These are phyloP conservation scores for Rhizopogon salebrosus DNA, from an alignment of 768 basidiomycete genomes.

Conservation along the genomic window DNA sequence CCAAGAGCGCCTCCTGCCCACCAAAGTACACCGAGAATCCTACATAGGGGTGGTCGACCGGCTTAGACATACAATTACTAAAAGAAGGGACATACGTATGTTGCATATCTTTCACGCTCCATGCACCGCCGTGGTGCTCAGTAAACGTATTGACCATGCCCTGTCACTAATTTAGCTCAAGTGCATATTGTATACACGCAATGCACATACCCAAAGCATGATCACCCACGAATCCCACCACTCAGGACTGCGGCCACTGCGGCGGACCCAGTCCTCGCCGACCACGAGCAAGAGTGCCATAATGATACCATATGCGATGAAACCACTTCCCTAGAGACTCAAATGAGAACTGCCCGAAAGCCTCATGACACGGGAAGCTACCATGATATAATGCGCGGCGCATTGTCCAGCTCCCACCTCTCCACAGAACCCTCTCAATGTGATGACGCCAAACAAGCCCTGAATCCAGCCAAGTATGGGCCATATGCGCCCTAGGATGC, in stretches of 20 bases:
- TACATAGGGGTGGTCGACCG: slow-evolving; percentile 19
- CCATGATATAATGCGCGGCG: slow-evolving; percentile 83
- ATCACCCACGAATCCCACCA: slow-evolving; percentile 80
- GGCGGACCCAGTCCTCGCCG: slow-evolving; percentile 73
- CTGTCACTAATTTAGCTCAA: slow-evolving; percentile 1
- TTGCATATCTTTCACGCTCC: slow-evolving; percentile 94
- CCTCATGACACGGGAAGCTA: slow-evolving; percentile 11
- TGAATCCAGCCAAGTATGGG: slow-evolving; percentile 87
- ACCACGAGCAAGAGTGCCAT: slow-evolving; percentile 74
- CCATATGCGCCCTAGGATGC: slow-evolving; percentile 77
- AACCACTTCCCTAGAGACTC: slow-evolving; percentile 61
- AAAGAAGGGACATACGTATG: slow-evolving; percentile 62
- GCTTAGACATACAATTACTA: neutral
- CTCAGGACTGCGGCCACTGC: slow-evolving; percentile 71
- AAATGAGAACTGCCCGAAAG: slow-evolving; percentile 8
- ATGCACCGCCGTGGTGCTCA: slow-evolving; percentile 73
- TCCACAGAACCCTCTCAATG: slow-evolving; percentile 77
- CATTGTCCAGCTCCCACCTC: slow-evolving; percentile 72
- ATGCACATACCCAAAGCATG: slow-evolving; percentile 43
- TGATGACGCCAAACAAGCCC: slow-evolving; percentile 79
- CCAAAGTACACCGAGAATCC: slow-evolving; percentile 56
- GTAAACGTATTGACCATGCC: slow-evolving; percentile 84
- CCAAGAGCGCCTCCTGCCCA: slow-evolving; percentile 92
- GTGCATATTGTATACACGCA: neutral
- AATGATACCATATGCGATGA: slow-evolving; percentile 81